phyloP scores from a whole-genome alignment of 352 stramenopile genomes.

The Pythium volutum region DNA sequence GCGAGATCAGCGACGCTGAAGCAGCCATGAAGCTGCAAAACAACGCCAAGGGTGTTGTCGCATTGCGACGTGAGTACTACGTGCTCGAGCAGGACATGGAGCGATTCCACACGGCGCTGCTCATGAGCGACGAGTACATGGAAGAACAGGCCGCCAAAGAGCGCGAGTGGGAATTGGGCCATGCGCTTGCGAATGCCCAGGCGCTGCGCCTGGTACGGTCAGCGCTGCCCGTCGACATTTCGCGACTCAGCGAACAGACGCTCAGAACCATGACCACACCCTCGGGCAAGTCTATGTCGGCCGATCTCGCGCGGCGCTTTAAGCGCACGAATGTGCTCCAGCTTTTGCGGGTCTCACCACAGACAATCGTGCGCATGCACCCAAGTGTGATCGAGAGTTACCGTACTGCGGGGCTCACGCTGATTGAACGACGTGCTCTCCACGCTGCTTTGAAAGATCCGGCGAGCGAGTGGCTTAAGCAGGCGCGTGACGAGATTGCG shows the following conservation, averaged over 20 bases:
- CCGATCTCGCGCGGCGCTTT: constrained; percentile 71
- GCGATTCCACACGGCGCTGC: constrained; percentile 87
- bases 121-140: constrained; percentile 89
- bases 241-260: constrained; percentile 72
- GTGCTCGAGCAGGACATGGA: constrained; percentile 90
- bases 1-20: constrained; percentile 81
- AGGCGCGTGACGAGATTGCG: constrained; percentile 79
- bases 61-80: constrained; percentile 78
- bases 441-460: constrained; percentile 64
- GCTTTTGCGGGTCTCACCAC: constrained; percentile 68
- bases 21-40: constrained; percentile 32
- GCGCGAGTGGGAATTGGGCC: constrained; percentile 66
- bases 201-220: constrained; percentile 59
- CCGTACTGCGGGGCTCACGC: constrained; percentile 56
- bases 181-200: constrained; percentile 44
- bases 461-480: constrained; percentile 65
- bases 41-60: constrained; percentile 6
- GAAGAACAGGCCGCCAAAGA: constrained; percentile 69
- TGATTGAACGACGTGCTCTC: constrained; percentile 86
- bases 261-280: constrained; percentile 52
- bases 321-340: constrained; percentile 90
- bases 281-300: constrained; percentile 57
- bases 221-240: constrained; percentile 80
- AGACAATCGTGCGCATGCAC: constrained; percentile 80
- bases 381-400: constrained; percentile 69